Evolutionary conservation across 1,139 yeast genomes (phyloP), one percentile per base, ranked within the genome.

Genomic region (Taphrina sp.): DNA sequence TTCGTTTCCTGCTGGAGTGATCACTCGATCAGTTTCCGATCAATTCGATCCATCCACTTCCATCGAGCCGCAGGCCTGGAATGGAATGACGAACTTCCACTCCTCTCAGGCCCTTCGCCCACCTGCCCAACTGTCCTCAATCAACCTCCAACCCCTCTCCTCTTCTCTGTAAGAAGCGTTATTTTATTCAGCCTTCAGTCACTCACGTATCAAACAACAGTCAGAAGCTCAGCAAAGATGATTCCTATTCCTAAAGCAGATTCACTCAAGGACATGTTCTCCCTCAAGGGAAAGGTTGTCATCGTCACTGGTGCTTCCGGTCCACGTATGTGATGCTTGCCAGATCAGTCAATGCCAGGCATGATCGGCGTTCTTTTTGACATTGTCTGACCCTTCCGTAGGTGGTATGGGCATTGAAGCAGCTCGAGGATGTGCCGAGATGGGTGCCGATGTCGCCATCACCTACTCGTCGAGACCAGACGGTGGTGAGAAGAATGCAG

Each of bases 391-490:
- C n/a, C 12, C 10, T n/a, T n/a, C 2, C 39, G 20, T 12, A 43
- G 47, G 26, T 29, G 47, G 47, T 26, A 88, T 88, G 64, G 96
- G 96, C 10, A 76, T 72, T 62, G 88, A 86, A 3, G 87, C 86
- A 24, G 95, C 95, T 42, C 85, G 82, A 66, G 94, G 90, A 0
- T 86, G 75, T 65, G 90, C 94, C 52, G 94, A 86, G 72, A 95
- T 94, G 3, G 96, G 95, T 54, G 95, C 95, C 8, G 88, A 85
- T 63, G 84, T 88, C 43, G 92, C 90, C 61, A 76, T 88, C 64
- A 86, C 43, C 43, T 84, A 82, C 74, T 78, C 80, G 68, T 74
- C 81, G 38, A 58, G 58, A 43, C 78, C 54, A 10, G 44, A 80
- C 61, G 80, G 85, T 29, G 77, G 85, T 5, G 82, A 80, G 56